Evolutionary conservation across 345 rosid species (phyloP), one percentile per base, ranked within the genome.

Genomic region (Turritis glabra): DNA sequence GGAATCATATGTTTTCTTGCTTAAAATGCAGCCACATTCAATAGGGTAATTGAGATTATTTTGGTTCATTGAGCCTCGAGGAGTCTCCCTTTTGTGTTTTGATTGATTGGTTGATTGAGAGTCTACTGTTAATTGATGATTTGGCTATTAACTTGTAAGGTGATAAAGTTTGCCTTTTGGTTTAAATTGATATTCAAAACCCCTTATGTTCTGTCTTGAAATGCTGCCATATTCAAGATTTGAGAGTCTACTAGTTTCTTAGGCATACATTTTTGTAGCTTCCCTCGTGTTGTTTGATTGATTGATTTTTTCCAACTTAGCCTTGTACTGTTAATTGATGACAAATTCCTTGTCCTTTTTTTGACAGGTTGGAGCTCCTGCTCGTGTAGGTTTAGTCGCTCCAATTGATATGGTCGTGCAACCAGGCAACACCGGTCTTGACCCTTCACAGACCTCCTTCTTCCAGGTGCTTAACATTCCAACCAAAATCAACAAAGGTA

Each of bases 401-500:
- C 97, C 98, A 43, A 88, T 86, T 32, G 98, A 94, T 83, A 96
- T 94, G 33, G 88, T 91, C 51, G 97, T 91, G 26, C 97, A 89
- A 50, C 98, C 98, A 19, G 98, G 98, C 51, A 94, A 91, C 86
- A 91, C 96, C 1, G 96, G 98, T 23, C 96, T 94, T 18, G 98
- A 94, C 73, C 98, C 96, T 0, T 94, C 98, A 1, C 98, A 94
- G 82, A 94, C 98, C 13, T 94, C 96, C 47, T 94, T 94, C 85
- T 94, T 94, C 85, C 96, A 94, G 87, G 96, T 94, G 69, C 93
- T 94, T 8, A 94, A 94, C 77, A 94, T 94, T 55, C 96, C 98
- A 0, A 94, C 98, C 47, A 94, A 94, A 83, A 94, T 94, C 86
- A 94, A 94, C 89, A 94, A 94, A 90, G 98, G 98, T 71, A 89